These are phyloP conservation scores for Pichia phayaonensis DNA, from an alignment of 805 yeast genomes.

Conservation along the genomic window DNA sequence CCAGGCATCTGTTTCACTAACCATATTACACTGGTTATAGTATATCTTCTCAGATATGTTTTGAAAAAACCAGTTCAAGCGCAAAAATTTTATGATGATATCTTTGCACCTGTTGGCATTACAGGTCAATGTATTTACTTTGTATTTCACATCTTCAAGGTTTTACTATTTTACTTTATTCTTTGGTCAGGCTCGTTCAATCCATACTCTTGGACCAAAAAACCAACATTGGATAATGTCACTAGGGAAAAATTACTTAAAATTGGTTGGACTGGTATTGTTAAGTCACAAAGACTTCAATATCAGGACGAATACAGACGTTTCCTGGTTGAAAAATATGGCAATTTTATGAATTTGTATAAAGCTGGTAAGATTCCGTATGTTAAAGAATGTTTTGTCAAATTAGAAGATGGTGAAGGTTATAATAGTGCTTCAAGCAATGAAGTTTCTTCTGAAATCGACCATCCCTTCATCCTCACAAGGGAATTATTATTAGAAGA, in stretches of 20 bases:
- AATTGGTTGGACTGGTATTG: constrained; percentile 95
- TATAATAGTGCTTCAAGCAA: constrained; percentile 36
- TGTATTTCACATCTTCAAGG: constrained; percentile 60
- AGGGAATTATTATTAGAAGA: constrained; percentile 23
- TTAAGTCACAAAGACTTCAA: constrained; percentile 59
- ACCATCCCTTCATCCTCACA: constrained; percentile 19
- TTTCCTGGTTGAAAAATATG: constrained; percentile 53
- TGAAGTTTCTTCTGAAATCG: constrained; percentile 16
- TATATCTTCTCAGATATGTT: constrained; percentile 21
- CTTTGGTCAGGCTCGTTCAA: constrained; percentile 70
- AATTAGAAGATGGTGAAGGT: constrained; percentile 76
- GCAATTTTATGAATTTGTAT: constrained; percentile 72
- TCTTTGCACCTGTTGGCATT: constrained; percentile 30
- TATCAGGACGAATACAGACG: constrained; percentile 67
- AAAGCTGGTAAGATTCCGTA: constrained; percentile 59
- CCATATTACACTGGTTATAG: constrained; percentile 33
- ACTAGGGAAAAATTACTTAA: constrained; percentile 48
- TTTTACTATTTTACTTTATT: constrained; percentile 44
- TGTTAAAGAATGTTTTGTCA: constrained; percentile 51
- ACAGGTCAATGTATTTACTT: constrained; percentile 64
- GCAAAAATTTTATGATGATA: constrained; percentile 41
- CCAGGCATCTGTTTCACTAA: constrained; percentile 82
- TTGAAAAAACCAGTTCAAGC: constrained; percentile 40
- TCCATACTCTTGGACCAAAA: constrained; percentile 50
- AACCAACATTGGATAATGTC: constrained; percentile 25